These are phyloP conservation scores for Ascosphaera acerosa DNA, from an alignment of 2,329 filamentous ascomycete genomes.

Conservation along the genomic window DNA sequence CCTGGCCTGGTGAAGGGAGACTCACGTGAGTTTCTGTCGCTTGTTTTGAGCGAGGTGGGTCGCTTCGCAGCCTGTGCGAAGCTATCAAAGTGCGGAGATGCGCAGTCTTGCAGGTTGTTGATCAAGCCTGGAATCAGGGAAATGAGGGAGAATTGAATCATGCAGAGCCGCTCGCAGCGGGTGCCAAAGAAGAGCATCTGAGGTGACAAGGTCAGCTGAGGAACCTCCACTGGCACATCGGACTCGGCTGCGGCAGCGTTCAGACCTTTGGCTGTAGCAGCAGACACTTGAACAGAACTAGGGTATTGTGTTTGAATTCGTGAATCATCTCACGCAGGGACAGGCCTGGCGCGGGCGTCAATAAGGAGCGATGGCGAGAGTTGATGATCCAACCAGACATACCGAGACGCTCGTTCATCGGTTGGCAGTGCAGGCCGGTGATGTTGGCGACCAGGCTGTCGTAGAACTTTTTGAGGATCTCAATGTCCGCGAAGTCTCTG, in stretches of 20 bases:
- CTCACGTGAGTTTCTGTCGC: constrained; percentile 56
- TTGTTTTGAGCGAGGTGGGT: constrained; percentile 70
- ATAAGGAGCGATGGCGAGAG: too few relatives aligned
- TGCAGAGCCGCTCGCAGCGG: constrained; percentile 85
- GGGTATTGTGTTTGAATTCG: constrained; percentile 82
- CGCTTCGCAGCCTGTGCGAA: constrained; percentile 51
- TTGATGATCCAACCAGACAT: constrained; percentile 20
- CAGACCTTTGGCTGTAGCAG: constrained; percentile 81
- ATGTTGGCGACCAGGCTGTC: constrained; percentile 46
- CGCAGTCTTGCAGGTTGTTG: constrained; percentile 77
- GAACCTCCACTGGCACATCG: neutral
- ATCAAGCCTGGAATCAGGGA: constrained; percentile 86
- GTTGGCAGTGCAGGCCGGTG: too few relatives aligned
- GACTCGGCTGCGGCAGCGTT: neutral
- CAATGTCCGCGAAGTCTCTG: constrained; percentile 66
- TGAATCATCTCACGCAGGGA: constrained; percentile 77
- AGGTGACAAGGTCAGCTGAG: constrained; percentile 1
- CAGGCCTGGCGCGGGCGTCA: constrained; percentile 22
- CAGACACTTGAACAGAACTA: constrained; percentile 83
- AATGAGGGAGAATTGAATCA: constrained; percentile 94
- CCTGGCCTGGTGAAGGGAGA: constrained; percentile 2
- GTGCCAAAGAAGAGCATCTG: constrained; percentile 98
- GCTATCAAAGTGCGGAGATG: constrained; percentile 70
- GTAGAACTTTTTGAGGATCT: constrained; percentile 76
- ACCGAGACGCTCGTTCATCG: too few relatives aligned